Conservation (phyloP, 1,284 basidiomycete species). For the Veloporphyrellus conicus region DNA sequence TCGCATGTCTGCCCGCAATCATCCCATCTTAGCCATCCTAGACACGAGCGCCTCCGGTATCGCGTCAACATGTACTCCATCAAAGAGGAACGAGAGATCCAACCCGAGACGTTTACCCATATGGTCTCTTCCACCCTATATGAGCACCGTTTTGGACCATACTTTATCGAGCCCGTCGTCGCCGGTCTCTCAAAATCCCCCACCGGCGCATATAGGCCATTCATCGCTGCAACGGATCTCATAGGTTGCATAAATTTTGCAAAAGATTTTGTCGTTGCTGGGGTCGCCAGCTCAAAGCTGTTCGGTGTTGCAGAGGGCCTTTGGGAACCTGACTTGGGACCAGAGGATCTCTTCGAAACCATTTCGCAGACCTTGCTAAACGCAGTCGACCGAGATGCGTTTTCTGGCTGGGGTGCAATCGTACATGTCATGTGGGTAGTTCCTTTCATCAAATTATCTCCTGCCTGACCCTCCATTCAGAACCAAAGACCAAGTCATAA, state of each 20-base stretch:
- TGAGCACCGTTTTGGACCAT: conserved; percentile 94
- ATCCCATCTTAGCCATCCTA: conserved; percentile 32
- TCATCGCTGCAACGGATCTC: conserved; percentile 94
- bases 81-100: conserved; percentile 97
- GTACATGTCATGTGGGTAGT: conserved; percentile 90
- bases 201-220: conserved; percentile 75
- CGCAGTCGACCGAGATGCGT: conserved; percentile 93
- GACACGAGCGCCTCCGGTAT: conserved; percentile 86
- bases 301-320: conserved; percentile 97
- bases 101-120: conserved; percentile 94
- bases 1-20: conserved; percentile 1
- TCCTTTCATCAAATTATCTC: conserved; percentile 7
- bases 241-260: conserved; percentile 96
- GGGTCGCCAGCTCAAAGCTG: conserved; percentile 89
- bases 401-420: conserved; percentile 94
- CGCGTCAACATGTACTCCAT: conserved; percentile 99
- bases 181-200: conserved; percentile 83
- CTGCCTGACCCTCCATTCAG: conserved; percentile 40
- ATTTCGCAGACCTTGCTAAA: conserved; percentile 96
- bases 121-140: conserved; percentile 97
- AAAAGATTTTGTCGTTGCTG: conserved; percentile 96
- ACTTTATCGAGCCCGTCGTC: conserved; percentile 96
- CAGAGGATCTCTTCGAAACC: conserved; percentile 98
- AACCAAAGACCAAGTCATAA: conserved; percentile 82
- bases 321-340: conserved; percentile 95